Conservation (phyloP, 1,284 basidiomycete species). For the Cryptococcus deneoformans region DNA sequence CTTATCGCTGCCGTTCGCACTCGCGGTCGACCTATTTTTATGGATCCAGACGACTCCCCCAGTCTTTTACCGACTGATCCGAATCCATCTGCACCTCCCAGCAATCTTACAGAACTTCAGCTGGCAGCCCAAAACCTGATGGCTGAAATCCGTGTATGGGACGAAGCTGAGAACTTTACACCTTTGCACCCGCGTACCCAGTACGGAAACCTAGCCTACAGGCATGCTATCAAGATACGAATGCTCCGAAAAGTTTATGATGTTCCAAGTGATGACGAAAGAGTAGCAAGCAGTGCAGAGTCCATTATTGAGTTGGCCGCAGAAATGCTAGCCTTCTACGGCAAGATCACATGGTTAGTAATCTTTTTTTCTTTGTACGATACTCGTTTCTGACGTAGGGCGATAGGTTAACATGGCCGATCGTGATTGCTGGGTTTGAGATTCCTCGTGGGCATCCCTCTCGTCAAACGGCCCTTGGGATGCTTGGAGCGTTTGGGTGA, state of each 20-base stretch:
- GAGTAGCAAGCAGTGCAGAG: slow-evolving; percentile 29
- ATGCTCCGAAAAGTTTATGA: slow-evolving; percentile 39
- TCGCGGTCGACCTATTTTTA: slow-evolving; percentile 11
- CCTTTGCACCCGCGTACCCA: slow-evolving; percentile 41
- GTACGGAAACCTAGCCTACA: slow-evolving; percentile 43
- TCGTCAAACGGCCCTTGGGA: slow-evolving; percentile 29
- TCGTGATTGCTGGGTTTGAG: slow-evolving; percentile 42
- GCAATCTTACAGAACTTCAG: slow-evolving; percentile 1
- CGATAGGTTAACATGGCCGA: slow-evolving; percentile 45
- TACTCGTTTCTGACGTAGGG: neutral
- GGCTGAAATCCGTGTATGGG: slow-evolving; percentile 41
- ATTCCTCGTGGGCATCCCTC: slow-evolving; percentile 35
- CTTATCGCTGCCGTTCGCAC: slow-evolving; percentile 27
- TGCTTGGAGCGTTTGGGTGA: slow-evolving; percentile 42
- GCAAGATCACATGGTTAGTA: slow-evolving; percentile 39
- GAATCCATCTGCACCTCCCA: neutral
- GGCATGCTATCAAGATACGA: slow-evolving; percentile 39
- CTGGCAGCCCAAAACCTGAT: slow-evolving; percentile 31
- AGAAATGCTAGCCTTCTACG: slow-evolving; percentile 39
- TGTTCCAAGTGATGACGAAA: slow-evolving; percentile 29
- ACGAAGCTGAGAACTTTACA: slow-evolving; percentile 38
- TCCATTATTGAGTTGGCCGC: slow-evolving; percentile 43
- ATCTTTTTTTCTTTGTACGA: neutral
- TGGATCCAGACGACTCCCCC: neutral
- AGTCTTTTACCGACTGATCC: neutral